Evolutionary conservation across 2,329 filamentous ascomycete species (phyloP).

Genomic region (Pseudogymnoascus sp.): DNA sequence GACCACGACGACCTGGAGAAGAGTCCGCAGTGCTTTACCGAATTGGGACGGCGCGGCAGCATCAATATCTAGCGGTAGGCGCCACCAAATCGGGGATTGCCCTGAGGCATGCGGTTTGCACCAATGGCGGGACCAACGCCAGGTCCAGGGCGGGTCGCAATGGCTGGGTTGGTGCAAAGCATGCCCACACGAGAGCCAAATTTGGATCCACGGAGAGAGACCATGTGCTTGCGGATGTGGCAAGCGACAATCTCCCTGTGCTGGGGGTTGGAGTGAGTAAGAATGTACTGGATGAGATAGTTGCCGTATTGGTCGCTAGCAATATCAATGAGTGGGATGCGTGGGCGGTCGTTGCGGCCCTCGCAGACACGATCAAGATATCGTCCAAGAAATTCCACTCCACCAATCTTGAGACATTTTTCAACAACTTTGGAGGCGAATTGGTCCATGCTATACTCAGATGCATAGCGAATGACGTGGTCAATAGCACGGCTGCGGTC

Average conservation of each 20-base stretch:
- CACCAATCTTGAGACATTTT: constrained; percentile 96
- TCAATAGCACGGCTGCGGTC: constrained; percentile 93
- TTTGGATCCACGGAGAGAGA: constrained; percentile 94
- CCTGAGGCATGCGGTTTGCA: constrained; percentile 45
- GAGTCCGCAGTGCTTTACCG: background rate
- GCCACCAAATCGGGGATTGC: constrained; percentile 48
- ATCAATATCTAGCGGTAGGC: constrained; percentile 45
- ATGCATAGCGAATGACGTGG: constrained; percentile 86
- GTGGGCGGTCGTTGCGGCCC: constrained; percentile 79
- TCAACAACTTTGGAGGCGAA: constrained; percentile 99
- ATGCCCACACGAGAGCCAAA: constrained; percentile 97
- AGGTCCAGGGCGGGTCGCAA: constrained; percentile 81
- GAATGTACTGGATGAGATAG: constrained; percentile 94
- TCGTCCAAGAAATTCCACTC: constrained; percentile 78
- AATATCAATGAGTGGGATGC: constrained; percentile 96
- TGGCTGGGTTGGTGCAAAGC: constrained; percentile 93
- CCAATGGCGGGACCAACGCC: constrained; percentile 62
- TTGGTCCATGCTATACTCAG: constrained; percentile 97
- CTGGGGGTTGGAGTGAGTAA: constrained; percentile 78
- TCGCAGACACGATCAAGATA: constrained; percentile 94
- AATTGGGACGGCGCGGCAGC: background rate
- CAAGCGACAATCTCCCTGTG: constrained; percentile 89
- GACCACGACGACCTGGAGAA: constrained; percentile 22
- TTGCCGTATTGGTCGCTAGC: constrained; percentile 98
- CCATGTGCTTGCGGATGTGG: constrained; percentile 98